Evolutionary conservation across 2,329 filamentous ascomycete species (phyloP).

Genomic region (Diplodia corticola): DNA sequence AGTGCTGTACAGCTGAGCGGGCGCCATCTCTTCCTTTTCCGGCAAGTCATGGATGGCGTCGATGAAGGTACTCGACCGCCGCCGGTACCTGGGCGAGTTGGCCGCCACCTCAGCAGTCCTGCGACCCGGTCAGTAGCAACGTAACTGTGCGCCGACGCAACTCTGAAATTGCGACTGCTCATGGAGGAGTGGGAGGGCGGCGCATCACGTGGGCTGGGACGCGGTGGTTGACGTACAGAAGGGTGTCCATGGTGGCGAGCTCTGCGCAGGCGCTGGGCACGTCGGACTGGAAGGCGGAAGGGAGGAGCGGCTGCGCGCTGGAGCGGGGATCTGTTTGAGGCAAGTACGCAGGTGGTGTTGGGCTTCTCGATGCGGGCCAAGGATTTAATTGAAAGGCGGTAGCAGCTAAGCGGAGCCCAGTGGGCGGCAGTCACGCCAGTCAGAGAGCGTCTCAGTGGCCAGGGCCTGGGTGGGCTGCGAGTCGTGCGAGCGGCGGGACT

Average conservation of each 20-base stretch:
- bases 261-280: not conserved
- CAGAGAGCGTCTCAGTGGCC: slow-evolving; percentile 1
- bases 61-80: slow-evolving; percentile 93
- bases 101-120: slow-evolving; percentile 91
- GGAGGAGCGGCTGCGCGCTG: not conserved
- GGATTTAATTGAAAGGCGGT: slow-evolving; percentile 7
- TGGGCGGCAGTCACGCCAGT: slow-evolving; percentile 19
- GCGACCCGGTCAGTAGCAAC: slow-evolving; percentile 18
- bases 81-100: slow-evolving; percentile 84
- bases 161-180: not conserved
- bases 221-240: slow-evolving; percentile 54
- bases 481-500: slow-evolving; percentile 11
- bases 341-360: slow-evolving; percentile 6
- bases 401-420: slow-evolving; percentile 11
- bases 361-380: slow-evolving; percentile 1
- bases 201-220: slow-evolving; percentile 14
- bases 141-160: not conserved
- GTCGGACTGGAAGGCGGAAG: not conserved
- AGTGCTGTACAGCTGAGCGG: slow-evolving; percentile 95
- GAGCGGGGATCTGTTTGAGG: not conserved
- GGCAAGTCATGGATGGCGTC: slow-evolving; percentile 95
- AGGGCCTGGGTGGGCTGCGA: slow-evolving; percentile 7
- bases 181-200: not conserved
- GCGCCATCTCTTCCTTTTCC: slow-evolving; percentile 80
- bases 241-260: slow-evolving; percentile 56